Conservation (phyloP, 2,329 filamentous ascomycete genomes). For the Calonectria pseudoturangicola region DNA sequence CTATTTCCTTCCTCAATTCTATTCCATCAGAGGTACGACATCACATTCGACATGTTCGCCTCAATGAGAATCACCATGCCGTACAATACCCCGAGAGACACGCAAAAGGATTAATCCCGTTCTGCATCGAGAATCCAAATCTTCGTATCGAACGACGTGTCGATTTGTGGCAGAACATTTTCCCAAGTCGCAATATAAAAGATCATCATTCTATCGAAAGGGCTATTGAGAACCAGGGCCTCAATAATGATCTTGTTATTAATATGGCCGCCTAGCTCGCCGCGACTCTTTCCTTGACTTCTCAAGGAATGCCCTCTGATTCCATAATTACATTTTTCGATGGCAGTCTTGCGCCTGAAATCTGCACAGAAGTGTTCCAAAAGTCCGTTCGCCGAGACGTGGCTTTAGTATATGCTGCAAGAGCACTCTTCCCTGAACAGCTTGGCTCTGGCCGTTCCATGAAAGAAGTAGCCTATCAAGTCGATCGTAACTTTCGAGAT, state of each 20-base stretch:
- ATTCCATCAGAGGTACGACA: background rate
- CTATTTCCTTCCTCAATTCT: conserved; percentile 34
- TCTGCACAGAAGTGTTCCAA: background rate
- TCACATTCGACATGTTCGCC: background rate
- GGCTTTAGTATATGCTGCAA: background rate
- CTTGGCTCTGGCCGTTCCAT: background rate
- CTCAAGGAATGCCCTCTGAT: background rate
- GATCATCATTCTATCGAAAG: too few relatives aligned
- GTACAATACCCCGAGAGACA: background rate
- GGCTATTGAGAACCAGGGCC: too few relatives aligned
- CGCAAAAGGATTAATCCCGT: conserved; percentile 26
- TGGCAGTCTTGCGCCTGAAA: background rate
- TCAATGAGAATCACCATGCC: conserved; percentile 31
- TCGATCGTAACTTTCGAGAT: background rate
- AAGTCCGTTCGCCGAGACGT: background rate
- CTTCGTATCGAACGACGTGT: conserved; percentile 41
- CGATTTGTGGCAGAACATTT: conserved; percentile 8
- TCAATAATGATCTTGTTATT: background rate
- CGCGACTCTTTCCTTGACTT: background rate
- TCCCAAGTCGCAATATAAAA: background rate
- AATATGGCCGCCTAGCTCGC: background rate
- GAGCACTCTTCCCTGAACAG: too few relatives aligned
- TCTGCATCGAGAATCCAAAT: conserved; percentile 31
- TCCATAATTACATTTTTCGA: background rate
- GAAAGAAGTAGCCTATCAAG: background rate